These are phyloP conservation scores for Populus deltoides DNA, from an alignment of 345 rosid species.

Conservation along the genomic window DNA sequence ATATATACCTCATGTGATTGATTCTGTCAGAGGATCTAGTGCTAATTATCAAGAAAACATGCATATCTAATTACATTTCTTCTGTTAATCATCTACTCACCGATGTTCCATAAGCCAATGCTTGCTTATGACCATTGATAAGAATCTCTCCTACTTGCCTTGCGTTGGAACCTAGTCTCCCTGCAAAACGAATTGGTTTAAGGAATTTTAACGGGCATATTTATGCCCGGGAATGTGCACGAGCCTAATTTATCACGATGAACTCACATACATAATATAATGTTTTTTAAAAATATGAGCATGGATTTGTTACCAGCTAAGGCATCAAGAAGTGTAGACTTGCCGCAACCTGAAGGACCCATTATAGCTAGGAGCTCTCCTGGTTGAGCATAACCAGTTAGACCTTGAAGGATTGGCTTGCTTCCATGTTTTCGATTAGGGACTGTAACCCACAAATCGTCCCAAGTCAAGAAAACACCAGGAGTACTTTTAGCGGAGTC, in stretches of 20 bases:
- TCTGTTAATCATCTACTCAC: neutral
- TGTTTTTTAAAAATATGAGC: too few relatives aligned
- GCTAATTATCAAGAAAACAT: too few relatives aligned
- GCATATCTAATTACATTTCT: too few relatives aligned
- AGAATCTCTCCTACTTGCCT: slow-evolving; percentile 19
- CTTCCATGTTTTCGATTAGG: neutral
- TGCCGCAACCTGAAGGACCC: slow-evolving; percentile 32
- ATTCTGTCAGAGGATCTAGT: too few relatives aligned
- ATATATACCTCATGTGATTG: too few relatives aligned
- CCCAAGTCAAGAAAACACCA: slow-evolving; percentile 25
- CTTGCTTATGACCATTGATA: slow-evolving; percentile 21
- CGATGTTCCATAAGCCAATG: slow-evolving; percentile 19
- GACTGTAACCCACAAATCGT: slow-evolving; percentile 19
- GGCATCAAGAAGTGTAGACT: slow-evolving; percentile 29
- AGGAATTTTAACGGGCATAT: too few relatives aligned
- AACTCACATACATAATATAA: too few relatives aligned
- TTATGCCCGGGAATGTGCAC: too few relatives aligned
- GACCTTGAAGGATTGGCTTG: slow-evolving; percentile 15
- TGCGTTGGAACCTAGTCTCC: slow-evolving; percentile 13
- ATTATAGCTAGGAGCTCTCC: slow-evolving; percentile 26
- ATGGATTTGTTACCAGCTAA: slow-evolving; percentile 13
- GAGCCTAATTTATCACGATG: too few relatives aligned
- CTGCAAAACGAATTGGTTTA: neutral
- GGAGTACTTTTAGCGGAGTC: too few relatives aligned
- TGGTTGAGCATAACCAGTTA: slow-evolving; percentile 30